Evolutionary conservation across 768 basidiomycete genomes (phyloP).

Genomic region (Auriscalpium orientale): DNA sequence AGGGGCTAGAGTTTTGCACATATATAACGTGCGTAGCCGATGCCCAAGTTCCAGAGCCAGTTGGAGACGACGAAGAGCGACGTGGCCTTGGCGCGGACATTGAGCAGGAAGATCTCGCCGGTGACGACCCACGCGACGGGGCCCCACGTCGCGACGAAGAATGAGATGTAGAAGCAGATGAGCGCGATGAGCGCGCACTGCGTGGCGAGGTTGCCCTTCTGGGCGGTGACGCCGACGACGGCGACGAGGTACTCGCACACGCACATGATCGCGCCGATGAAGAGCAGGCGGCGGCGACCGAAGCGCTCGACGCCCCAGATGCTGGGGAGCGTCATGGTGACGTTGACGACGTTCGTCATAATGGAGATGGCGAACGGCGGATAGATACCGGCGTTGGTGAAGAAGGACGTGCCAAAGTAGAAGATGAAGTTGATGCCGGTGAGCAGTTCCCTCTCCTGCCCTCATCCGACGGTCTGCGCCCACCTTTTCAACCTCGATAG

Average conservation of each 20-base stretch:
- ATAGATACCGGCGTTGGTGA: slow-evolving; percentile 35
- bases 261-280: slow-evolving; percentile 77
- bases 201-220: slow-evolving; percentile 38
- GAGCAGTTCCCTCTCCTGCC: too few relatives aligned
- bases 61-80: slow-evolving; percentile 33
- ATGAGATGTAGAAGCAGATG: slow-evolving; percentile 42
- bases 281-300: slow-evolving; percentile 74
- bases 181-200: slow-evolving; percentile 58
- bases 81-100: slow-evolving; percentile 35
- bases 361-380: slow-evolving; percentile 51
- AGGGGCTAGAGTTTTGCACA: too few relatives aligned
- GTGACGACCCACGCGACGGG: slow-evolving; percentile 60
- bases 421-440: slow-evolving; percentile 76
- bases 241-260: slow-evolving; percentile 80
- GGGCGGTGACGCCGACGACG: slow-evolving; percentile 48
- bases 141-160: slow-evolving; percentile 56
- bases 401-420: slow-evolving; percentile 44
- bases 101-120: slow-evolving; percentile 30
- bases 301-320: slow-evolving; percentile 77
- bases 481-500: too few relatives aligned
- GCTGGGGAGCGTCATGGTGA: slow-evolving; percentile 70
- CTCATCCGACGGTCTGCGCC: too few relatives aligned
- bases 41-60: slow-evolving; percentile 39
- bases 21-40: slow-evolving; percentile 34
- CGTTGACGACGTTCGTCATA: slow-evolving; percentile 70